Evolutionary conservation across 208 protist species (phyloP).

Genomic region (Leishmania major): DNA sequence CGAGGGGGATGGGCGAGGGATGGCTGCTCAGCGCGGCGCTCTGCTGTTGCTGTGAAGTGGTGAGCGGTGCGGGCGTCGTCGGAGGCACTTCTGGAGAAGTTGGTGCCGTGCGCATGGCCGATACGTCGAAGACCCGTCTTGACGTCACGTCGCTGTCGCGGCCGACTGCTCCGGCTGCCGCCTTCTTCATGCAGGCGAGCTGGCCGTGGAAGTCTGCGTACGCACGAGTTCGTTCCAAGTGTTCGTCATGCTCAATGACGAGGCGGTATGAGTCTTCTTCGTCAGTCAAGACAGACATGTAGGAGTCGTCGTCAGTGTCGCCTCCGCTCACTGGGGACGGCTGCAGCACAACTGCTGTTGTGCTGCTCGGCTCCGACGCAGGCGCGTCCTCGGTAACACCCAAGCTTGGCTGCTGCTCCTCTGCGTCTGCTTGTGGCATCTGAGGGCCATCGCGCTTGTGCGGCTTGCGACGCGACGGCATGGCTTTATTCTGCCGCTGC

Average conservation of each 20-base stretch:
- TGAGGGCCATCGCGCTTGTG: neutral
- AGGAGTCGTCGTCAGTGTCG: neutral
- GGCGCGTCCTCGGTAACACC: neutral
- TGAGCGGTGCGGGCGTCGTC: neutral
- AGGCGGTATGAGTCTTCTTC: constrained; percentile 38
- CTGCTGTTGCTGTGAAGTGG: constrained; percentile 1
- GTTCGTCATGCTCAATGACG: constrained; percentile 27
- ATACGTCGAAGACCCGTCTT: neutral
- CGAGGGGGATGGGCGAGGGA: neutral
- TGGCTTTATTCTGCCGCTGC: neutral
- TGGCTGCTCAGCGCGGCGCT: neutral
- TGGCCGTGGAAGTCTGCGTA: constrained; percentile 31
- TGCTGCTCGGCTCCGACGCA: no score
- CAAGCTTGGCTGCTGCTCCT: neutral
- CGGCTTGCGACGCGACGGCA: neutral
- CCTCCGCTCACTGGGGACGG: neutral
- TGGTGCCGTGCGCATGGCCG: neutral
- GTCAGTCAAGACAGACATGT: constrained; percentile 17
- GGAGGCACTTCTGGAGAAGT: neutral
- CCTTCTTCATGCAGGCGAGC: constrained; percentile 2
- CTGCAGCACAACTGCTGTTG: neutral
- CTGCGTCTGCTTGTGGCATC: neutral
- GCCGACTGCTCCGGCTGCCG: neutral
- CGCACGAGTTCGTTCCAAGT: constrained; percentile 21
- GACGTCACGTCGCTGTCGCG: neutral